Conservation (phyloP, 2,329 filamentous ascomycete species). For the Botrytis cinerea region DNA sequence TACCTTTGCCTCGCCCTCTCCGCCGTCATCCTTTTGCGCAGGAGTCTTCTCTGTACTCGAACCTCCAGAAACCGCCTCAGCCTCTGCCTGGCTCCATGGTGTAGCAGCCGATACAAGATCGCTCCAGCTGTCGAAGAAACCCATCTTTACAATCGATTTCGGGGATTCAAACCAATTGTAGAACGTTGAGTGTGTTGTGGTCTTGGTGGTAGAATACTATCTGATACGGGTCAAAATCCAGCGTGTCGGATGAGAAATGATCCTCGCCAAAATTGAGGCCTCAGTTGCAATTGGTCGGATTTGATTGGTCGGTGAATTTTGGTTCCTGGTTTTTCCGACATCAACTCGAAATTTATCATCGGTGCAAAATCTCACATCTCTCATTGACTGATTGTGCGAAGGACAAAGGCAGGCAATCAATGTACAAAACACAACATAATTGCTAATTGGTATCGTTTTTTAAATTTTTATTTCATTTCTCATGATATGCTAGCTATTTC, state of each 20-base stretch:
- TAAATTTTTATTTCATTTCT: background rate
- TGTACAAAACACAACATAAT: background rate
- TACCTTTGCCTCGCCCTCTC: constrained; percentile 44
- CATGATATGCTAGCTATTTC: constrained; percentile 1
- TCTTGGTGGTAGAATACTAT: constrained; percentile 18
- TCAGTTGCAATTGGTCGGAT: constrained; percentile 33
- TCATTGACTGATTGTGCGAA: background rate
- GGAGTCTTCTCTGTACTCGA: constrained; percentile 45
- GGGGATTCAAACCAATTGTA: constrained; percentile 26
- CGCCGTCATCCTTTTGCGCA: constrained; percentile 50
- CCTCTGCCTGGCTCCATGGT: constrained; percentile 65
- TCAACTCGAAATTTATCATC: constrained; percentile 18
- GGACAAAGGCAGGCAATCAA: background rate
- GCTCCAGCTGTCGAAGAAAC: constrained; percentile 65
- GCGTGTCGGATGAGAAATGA: constrained; percentile 26
- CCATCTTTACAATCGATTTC: constrained; percentile 50
- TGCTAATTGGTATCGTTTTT: no score
- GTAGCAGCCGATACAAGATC: constrained; percentile 65
- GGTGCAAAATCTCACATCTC: background rate
- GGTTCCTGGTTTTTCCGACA: constrained; percentile 26
- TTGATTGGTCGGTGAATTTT: constrained; percentile 33
- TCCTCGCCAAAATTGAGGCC: constrained; percentile 24
- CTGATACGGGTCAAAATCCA: constrained; percentile 21
- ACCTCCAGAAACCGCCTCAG: constrained; percentile 51
- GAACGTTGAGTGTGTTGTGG: constrained; percentile 23